Evolutionary conservation across 108 stramenopile species (phyloP).

Genomic region (Fragilaria radians): DNA sequence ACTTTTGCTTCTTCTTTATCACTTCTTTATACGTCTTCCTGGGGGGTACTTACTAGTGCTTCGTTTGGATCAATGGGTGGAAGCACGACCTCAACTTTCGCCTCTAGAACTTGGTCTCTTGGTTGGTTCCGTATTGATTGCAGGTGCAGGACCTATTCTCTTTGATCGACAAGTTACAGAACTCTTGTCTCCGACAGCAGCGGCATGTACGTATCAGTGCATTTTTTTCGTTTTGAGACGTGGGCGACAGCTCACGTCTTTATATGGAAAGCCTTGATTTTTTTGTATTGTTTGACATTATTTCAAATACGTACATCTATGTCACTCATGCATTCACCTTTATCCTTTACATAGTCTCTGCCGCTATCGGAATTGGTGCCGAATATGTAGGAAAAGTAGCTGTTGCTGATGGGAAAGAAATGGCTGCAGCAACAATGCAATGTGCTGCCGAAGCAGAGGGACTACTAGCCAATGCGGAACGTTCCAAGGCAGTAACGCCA

Average conservation of each 20-base stretch:
- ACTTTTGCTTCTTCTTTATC: too few species aligned
- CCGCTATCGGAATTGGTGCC: conserved; percentile 78
- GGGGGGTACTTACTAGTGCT: too few species aligned
- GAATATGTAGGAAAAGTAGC: conserved; percentile 87
- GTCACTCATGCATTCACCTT: background rate
- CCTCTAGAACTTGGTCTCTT: conserved; percentile 54
- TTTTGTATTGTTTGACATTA: conserved; percentile 5
- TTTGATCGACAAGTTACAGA: conserved; percentile 18
- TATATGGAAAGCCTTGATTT: background rate
- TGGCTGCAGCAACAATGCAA: conserved; percentile 78
- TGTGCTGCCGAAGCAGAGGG: conserved; percentile 89
- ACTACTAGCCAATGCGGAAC: conserved; percentile 76
- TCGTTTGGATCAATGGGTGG: too few species aligned
- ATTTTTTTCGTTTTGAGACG: background rate
- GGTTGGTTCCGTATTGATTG: conserved; percentile 40
- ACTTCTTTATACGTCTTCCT: too few species aligned
- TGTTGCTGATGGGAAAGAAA: conserved; percentile 86
- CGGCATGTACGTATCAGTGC: background rate
- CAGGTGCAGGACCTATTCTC: conserved; percentile 50
- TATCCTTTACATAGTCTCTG: conserved; percentile 34
- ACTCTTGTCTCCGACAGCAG: conserved; percentile 11
- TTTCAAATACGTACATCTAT: background rate
- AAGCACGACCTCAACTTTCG: conserved; percentile 63
- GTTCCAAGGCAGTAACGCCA: conserved; percentile 83
- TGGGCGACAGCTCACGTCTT: background rate